Percentiles rank a stretch among this genome's conserved stretches.
phyloP scores from a whole-genome alignment of 2,329 filamentous ascomycete genomes.

The Ceratocystis alfenasii region DNA sequence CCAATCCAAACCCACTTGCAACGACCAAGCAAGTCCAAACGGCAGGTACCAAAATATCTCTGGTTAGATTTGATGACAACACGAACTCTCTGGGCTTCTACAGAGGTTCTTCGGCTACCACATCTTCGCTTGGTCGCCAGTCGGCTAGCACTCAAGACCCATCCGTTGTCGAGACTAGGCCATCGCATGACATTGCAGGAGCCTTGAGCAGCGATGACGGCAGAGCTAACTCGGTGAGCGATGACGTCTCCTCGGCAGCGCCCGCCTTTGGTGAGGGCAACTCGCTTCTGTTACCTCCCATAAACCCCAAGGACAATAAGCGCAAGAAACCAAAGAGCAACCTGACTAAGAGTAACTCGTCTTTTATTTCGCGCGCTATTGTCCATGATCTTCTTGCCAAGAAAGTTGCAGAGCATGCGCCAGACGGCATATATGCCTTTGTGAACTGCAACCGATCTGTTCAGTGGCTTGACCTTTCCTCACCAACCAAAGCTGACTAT shows the following conservation, averaged over 20 bases:
- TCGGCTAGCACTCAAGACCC: constrained; percentile 48
- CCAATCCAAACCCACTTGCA: constrained; percentile 82
- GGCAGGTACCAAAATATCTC: constrained; percentile 69
- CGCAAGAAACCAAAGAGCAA: constrained; percentile 93
- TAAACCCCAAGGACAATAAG: constrained; percentile 62
- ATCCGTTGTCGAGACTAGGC: constrained; percentile 43
- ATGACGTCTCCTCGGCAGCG: constrained; percentile 35
- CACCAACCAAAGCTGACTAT: constrained; percentile 68
- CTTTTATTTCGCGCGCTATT: constrained; percentile 94
- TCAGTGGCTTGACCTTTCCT: constrained; percentile 87
- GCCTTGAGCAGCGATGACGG: constrained; percentile 44
- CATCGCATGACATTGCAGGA: constrained; percentile 48
- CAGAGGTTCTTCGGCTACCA: constrained; percentile 41
- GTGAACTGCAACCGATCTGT: constrained; percentile 92
- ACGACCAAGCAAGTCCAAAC: constrained; percentile 76
- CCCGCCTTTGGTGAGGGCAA: constrained; percentile 83
- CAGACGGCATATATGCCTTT: constrained; percentile 77
- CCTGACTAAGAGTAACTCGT: constrained; percentile 96
- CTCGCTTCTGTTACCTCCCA: constrained; percentile 48
- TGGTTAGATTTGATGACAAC: constrained; percentile 58
- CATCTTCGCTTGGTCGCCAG: constrained; percentile 35
- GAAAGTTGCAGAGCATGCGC: constrained; percentile 63
- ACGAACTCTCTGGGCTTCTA: constrained; percentile 43
- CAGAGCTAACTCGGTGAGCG: constrained; percentile 42
- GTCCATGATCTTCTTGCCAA: constrained; percentile 72